Evolutionary conservation across 129 eudicot species (phyloP).

Genomic region (Saussurea involucrata): DNA sequence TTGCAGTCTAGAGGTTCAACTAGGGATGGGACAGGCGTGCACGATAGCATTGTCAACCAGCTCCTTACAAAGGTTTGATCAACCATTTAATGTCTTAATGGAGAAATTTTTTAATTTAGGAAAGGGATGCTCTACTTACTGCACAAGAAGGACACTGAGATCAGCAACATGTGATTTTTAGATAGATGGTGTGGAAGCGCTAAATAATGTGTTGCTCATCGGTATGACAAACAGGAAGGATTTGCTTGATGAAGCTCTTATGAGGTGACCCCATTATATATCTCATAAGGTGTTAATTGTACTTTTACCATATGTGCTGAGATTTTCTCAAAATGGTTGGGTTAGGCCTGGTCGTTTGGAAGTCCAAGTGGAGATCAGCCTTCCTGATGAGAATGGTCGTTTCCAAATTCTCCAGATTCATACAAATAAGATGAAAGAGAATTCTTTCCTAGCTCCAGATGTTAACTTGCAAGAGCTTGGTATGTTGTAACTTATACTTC

Average conservation of each 20-base stretch:
- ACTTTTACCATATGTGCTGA: slow-evolving; percentile 4
- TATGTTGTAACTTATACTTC: slow-evolving; percentile 31
- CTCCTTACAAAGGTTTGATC: slow-evolving; percentile 91
- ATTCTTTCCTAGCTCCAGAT: slow-evolving; percentile 94
- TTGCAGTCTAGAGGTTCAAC: slow-evolving; percentile 99
- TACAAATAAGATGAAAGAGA: slow-evolving; percentile 96
- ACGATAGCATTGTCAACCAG: slow-evolving; percentile 98
- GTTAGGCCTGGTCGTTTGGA: slow-evolving; percentile 97
- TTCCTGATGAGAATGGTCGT: slow-evolving; percentile 96
- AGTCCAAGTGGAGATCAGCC: slow-evolving; percentile 98
- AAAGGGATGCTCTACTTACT: neutral
- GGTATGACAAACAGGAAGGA: slow-evolving; percentile 99
- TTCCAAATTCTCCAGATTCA: slow-evolving; percentile 93
- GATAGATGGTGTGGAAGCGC: slow-evolving; percentile 99
- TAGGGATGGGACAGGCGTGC: slow-evolving; percentile 99
- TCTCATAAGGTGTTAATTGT: slow-evolving; percentile 3
- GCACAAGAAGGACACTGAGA: slow-evolving; percentile 20
- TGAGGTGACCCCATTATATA: slow-evolving; percentile 53
- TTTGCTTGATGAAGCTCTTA: slow-evolving; percentile 97
- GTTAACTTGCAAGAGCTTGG: slow-evolving; percentile 90
- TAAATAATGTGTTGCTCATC: slow-evolving; percentile 93
- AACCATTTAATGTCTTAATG: slow-evolving; percentile 4
- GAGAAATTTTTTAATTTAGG: neutral
- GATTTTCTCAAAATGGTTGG: slow-evolving; percentile 9
- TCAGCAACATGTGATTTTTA: slow-evolving; percentile 25